These are phyloP conservation scores for Fraxinus cuspidata DNA, from an alignment of 257 asterid genomes.

Conservation along the genomic window DNA sequence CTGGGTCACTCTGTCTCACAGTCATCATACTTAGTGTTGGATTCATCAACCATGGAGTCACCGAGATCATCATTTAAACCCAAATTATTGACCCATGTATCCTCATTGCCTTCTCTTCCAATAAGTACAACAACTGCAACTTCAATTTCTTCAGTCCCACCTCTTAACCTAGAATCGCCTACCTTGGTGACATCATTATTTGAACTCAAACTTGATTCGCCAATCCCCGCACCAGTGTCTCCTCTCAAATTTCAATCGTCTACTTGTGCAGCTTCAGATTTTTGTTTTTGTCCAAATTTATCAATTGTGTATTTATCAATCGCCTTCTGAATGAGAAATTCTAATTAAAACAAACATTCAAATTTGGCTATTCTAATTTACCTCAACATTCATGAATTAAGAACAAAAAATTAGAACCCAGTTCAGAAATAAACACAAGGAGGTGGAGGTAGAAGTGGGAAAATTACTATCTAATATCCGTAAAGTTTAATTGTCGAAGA, in stretches of 20 bases:
- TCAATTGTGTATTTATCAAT: constrained; percentile 16
- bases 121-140: neutral
- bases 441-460: neutral
- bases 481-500: neutral
- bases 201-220: constrained; percentile 17
- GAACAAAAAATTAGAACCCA: neutral
- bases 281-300: constrained; percentile 21
- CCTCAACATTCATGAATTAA: neutral
- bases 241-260: constrained; percentile 31
- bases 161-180: neutral
- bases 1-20: neutral
- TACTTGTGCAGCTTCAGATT: constrained; percentile 23
- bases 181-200: neutral
- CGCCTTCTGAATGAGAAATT: too few species aligned
- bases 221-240: constrained; percentile 26
- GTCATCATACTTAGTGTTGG: constrained; percentile 1
- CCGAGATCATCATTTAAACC: constrained; percentile 31
- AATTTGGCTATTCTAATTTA: neutral
- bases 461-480: neutral
- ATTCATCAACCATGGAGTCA: constrained; percentile 26
- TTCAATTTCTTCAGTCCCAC: constrained; percentile 6
- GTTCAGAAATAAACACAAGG: neutral
- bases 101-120: constrained; percentile 12
- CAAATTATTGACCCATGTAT: constrained; percentile 7
- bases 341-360: neutral